Evolutionary conservation across 352 stramenopile species (phyloP).

Genomic region (Globisporangium nagaii): DNA sequence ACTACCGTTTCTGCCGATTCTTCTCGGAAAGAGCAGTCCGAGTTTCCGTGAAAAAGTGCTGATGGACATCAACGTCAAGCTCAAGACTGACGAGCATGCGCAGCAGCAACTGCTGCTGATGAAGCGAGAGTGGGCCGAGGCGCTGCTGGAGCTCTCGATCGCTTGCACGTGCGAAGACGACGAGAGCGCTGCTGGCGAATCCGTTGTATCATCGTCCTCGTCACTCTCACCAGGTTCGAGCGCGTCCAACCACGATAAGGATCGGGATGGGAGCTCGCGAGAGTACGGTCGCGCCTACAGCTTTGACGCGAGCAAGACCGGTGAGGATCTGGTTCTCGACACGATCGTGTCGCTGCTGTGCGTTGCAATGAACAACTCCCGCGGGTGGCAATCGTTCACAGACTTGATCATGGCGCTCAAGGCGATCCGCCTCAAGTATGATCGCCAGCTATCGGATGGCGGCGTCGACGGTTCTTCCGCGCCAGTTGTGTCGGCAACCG

Average conservation of each 20-base stretch:
- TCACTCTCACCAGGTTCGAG: too few species aligned
- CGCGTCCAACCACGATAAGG: not conserved
- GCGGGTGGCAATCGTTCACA: slow-evolving; percentile 60
- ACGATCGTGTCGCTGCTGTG: slow-evolving; percentile 79
- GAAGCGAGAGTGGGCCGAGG: slow-evolving; percentile 71
- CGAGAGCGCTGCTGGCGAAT: not conserved
- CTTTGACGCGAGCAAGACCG: slow-evolving; percentile 62
- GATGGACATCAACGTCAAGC: slow-evolving; percentile 85
- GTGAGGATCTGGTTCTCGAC: slow-evolving; percentile 78
- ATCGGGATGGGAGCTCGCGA: not conserved
- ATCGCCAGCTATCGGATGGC: slow-evolving; percentile 2
- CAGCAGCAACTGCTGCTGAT: slow-evolving; percentile 72
- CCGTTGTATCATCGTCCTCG: not conserved
- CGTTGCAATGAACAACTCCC: slow-evolving; percentile 54
- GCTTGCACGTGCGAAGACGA: slow-evolving; percentile 39
- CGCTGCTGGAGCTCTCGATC: slow-evolving; percentile 64
- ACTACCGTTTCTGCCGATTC: slow-evolving; percentile 63
- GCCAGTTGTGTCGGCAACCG: slow-evolving; percentile 7
- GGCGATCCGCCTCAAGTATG: slow-evolving; percentile 61
- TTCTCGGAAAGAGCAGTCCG: slow-evolving; percentile 46
- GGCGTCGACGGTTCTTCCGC: not conserved
- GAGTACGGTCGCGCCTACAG: slow-evolving; percentile 42
- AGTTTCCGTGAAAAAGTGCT: slow-evolving; percentile 70
- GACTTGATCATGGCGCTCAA: slow-evolving; percentile 63
- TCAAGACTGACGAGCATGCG: slow-evolving; percentile 71